Percentiles rank a stretch among this genome's conserved stretches.
Conservation (phyloP, 2,329 filamentous ascomycete species). For the Penicillium freii region DNA sequence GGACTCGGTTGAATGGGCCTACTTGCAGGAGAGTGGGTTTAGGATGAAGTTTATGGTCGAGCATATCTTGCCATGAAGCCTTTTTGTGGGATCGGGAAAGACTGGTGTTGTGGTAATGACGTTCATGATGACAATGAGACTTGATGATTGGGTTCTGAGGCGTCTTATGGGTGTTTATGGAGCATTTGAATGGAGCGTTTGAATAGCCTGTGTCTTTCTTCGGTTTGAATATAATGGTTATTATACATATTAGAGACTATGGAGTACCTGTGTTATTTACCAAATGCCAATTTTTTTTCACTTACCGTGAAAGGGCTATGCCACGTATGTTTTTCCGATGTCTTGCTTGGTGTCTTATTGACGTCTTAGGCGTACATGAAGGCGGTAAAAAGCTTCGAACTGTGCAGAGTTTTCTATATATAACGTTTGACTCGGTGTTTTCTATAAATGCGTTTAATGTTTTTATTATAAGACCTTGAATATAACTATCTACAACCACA, state of each 20-base stretch:
- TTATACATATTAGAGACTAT: neutral
- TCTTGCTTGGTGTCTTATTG: no score
- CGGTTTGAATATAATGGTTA: neutral
- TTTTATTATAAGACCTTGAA: neutral
- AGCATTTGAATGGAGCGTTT: neutral
- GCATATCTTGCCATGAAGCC: slow-evolving; percentile 25
- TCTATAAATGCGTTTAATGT: neutral
- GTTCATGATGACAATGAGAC: slow-evolving; percentile 9
- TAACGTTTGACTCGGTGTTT: neutral
- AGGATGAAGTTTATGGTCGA: slow-evolving; percentile 39
- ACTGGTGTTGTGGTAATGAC: neutral
- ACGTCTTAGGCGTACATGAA: no score
- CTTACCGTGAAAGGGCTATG: neutral
- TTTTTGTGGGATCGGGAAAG: neutral
- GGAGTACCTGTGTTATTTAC: neutral
- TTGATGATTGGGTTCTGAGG: neutral
- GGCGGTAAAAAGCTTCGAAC: no score
- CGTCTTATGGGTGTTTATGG: neutral
- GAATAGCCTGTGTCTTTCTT: neutral
- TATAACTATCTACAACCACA: slow-evolving; percentile 14
- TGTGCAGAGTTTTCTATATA: no score
- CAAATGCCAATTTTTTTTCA: neutral
- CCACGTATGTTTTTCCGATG: neutral
- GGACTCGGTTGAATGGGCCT: slow-evolving; percentile 38
- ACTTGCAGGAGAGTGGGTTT: slow-evolving; percentile 44